phyloP scores from a whole-genome alignment of 306 rosid genomes.

The Macrotyloma uniflorum region DNA sequence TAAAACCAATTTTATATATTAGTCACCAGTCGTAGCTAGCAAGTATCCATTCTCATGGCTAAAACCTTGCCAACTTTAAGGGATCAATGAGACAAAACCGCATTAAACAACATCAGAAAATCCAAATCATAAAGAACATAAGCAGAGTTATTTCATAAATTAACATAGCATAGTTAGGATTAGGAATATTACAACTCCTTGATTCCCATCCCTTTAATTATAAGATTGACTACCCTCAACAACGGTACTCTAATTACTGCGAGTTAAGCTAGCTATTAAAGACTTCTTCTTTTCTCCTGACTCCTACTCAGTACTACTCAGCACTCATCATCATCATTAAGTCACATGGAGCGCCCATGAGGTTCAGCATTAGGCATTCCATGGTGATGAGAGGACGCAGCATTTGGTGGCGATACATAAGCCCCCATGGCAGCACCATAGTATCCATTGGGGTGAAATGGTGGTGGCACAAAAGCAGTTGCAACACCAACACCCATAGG shows the following conservation, averaged over 20 bases:
- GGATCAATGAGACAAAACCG: neutral
- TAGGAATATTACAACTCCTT: neutral
- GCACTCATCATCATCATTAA: neutral
- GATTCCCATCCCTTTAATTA: neutral
- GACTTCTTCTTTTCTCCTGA: neutral
- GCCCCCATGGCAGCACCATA: constrained; percentile 38
- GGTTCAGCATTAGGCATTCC: constrained; percentile 37
- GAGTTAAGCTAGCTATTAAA: neutral
- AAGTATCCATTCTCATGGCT: neutral
- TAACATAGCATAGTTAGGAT: constrained; percentile 3
- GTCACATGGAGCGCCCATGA: constrained; percentile 36
- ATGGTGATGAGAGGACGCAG: constrained; percentile 33
- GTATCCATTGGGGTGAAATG: constrained; percentile 53
- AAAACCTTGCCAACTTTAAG: neutral
- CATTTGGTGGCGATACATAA: constrained; percentile 36
- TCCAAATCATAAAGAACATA: neutral
- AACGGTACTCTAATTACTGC: no score
- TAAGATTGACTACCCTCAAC: neutral
- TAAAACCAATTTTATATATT: neutral
- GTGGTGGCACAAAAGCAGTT: constrained; percentile 46
- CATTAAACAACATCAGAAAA: neutral
- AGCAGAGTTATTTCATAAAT: neutral
- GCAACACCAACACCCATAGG: constrained; percentile 36
- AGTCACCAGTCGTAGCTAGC: neutral
- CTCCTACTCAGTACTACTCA: no score